A percentile compares a stretch with the other conserved stretches of the same genome.
These are phyloP conservation scores for Ambrosia hybrid DNA, from an alignment of 140 eudicot species.

Conservation along the genomic window DNA sequence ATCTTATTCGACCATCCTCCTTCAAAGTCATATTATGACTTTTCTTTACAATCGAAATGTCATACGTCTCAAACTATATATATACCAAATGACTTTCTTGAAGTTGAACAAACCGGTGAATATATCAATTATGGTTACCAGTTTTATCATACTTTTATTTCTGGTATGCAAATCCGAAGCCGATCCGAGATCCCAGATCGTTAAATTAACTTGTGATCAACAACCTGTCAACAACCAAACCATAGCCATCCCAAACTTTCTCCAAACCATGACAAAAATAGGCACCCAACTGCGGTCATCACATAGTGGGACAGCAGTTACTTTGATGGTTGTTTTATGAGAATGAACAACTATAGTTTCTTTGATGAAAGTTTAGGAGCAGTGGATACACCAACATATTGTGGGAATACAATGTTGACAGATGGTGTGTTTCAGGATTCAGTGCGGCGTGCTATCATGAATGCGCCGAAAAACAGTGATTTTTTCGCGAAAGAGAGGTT, in stretches of 20 bases:
- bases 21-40: background rate
- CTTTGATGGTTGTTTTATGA: constrained; percentile 33
- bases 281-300: constrained; percentile 40
- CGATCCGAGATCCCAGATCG: constrained; percentile 60
- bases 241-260: constrained; percentile 38
- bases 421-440: background rate
- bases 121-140: background rate
- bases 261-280: constrained; percentile 51
- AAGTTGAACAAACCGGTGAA: too few relatives aligned
- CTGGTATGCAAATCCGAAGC: constrained; percentile 34
- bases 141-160: constrained; percentile 16
- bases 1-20: background rate
- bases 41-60: background rate
- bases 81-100: too few relatives aligned
- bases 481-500: constrained; percentile 21
- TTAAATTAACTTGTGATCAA: constrained; percentile 38
- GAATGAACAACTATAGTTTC: constrained; percentile 23
- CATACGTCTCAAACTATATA: too few relatives aligned
- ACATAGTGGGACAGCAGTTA: constrained; percentile 26
- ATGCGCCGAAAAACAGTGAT: constrained; percentile 24
- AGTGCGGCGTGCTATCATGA: background rate
- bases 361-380: constrained; percentile 25
- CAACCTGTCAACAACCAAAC: constrained; percentile 35
- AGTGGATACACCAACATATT: constrained; percentile 8
- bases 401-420: constrained; percentile 8